A percentile compares a stretch with the other conserved stretches of the same genome.
phyloP scores from a whole-genome alignment of 2,329 filamentous ascomycete genomes.

The Tetracladium maxilliforme region DNA sequence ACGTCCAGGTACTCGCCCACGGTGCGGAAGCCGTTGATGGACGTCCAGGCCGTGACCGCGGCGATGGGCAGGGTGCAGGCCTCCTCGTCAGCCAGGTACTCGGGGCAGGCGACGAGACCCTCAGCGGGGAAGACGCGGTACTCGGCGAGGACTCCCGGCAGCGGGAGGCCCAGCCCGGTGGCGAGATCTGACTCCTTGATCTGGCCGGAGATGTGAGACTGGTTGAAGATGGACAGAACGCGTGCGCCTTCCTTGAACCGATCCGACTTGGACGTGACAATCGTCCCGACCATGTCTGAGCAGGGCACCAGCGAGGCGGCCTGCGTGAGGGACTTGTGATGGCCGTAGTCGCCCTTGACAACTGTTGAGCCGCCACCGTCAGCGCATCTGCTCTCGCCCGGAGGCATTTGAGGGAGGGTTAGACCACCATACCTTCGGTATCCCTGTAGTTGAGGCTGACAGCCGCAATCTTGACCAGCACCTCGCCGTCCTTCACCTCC shows the following conservation, averaged over 20 bases:
- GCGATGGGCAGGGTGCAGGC: slow-evolving; percentile 46
- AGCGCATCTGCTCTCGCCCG: too few species aligned
- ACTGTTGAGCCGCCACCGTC: too few species aligned
- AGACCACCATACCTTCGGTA: too few species aligned
- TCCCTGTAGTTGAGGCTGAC: slow-evolving; percentile 20
- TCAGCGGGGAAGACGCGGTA: slow-evolving; percentile 42
- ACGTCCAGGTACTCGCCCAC: too few species aligned
- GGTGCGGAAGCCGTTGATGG: slow-evolving; percentile 43
- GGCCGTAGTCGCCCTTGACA: slow-evolving; percentile 49
- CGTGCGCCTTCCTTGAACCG: slow-evolving; percentile 42
- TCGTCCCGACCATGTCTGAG: slow-evolving; percentile 55
- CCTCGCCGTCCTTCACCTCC: too few species aligned
- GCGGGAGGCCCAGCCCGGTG: slow-evolving; percentile 44
- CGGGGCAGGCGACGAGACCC: slow-evolving; percentile 39
- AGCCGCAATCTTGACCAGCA: slow-evolving; percentile 14
- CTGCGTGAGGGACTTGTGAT: slow-evolving; percentile 38
- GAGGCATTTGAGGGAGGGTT: too few species aligned
- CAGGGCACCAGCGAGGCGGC: slow-evolving; percentile 39
- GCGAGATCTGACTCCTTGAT: slow-evolving; percentile 34
- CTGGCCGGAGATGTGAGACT: slow-evolving; percentile 41
- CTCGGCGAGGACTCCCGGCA: slow-evolving; percentile 39
- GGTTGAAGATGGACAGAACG: slow-evolving; percentile 52
- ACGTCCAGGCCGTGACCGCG: slow-evolving; percentile 49
- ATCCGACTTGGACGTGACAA: slow-evolving; percentile 32
- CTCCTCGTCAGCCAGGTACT: slow-evolving; percentile 42